These are phyloP conservation scores for Maudiozyma barnettii DNA, from an alignment of 805 yeast species.

Conservation along the genomic window DNA sequence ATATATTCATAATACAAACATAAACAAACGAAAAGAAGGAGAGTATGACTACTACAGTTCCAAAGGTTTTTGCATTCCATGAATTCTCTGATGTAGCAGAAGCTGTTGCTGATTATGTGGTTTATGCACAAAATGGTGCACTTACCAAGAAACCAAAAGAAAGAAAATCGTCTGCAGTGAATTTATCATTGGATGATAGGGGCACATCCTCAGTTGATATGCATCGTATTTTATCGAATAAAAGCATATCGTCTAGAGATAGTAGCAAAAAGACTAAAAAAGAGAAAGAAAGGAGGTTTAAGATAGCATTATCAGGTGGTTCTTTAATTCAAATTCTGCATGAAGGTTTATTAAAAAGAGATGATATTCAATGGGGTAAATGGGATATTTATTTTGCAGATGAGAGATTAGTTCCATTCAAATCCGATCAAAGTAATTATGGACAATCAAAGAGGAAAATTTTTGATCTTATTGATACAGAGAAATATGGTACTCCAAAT, in stretches of 20 bases:
- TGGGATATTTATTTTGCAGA: constrained; percentile 98
- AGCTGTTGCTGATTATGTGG: constrained; percentile 92
- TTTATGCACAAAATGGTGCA: constrained; percentile 69
- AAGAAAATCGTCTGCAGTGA: constrained; percentile 16
- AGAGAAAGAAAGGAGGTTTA: constrained; percentile 60
- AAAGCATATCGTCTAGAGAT: constrained; percentile 12
- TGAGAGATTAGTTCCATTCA: constrained; percentile 87
- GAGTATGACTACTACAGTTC: constrained; percentile 83
- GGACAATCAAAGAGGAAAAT: constrained; percentile 81
- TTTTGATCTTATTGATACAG: constrained; percentile 45
- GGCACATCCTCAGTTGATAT: constrained; percentile 8
- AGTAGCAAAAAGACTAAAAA: constrained; percentile 20
- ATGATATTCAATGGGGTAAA: constrained; percentile 76
- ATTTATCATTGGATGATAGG: constrained; percentile 4
- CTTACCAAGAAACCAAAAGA: constrained; percentile 16
- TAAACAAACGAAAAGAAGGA: no score
- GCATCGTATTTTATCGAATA: constrained; percentile 15
- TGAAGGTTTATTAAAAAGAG: constrained; percentile 72
- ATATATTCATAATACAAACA: no score
- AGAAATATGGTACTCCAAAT: constrained; percentile 44
- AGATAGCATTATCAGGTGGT: constrained; percentile 89
- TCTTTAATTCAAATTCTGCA: constrained; percentile 77
- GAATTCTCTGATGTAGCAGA: constrained; percentile 87
- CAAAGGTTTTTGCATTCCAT: constrained; percentile 86
- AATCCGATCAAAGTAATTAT: constrained; percentile 72